Conservation (phyloP, 441 rosid species). For the Euphorbia corollata region DNA sequence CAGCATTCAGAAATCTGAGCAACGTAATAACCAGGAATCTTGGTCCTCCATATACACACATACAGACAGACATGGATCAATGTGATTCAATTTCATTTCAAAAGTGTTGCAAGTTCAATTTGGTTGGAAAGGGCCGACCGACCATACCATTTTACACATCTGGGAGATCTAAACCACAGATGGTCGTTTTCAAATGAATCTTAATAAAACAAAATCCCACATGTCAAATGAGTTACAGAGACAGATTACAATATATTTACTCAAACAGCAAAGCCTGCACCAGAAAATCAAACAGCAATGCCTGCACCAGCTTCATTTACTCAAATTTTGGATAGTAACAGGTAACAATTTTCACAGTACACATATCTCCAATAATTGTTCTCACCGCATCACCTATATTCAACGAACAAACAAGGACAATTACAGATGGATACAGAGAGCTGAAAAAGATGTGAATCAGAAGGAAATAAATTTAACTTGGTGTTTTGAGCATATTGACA, state of each 20-base stretch:
- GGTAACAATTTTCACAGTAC: too few relatives aligned
- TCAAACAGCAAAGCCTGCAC: too few relatives aligned
- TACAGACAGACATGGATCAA: background rate
- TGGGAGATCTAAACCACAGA: background rate
- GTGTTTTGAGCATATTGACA: conserved; percentile 4
- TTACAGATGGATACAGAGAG: background rate
- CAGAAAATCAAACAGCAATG: too few relatives aligned
- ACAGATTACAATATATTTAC: too few relatives aligned
- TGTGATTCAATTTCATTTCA: too few relatives aligned
- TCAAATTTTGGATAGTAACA: conserved; percentile 1
- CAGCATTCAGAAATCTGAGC: background rate
- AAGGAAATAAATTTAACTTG: conserved; percentile 12
- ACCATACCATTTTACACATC: background rate
- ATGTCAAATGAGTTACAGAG: background rate
- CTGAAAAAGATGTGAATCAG: background rate
- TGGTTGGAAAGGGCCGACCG: background rate
- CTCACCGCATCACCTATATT: conserved; percentile 12
- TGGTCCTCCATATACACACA: background rate
- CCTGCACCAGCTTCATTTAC: conserved; percentile 12
- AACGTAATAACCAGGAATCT: too few relatives aligned
- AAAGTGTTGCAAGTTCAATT: background rate
- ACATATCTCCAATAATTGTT: background rate
- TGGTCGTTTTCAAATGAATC: background rate
- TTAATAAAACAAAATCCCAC: background rate
- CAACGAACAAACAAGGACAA: background rate